These are phyloP conservation scores for Jacaranda mimosifolia DNA, from an alignment of 257 asterid species.

Conservation along the genomic window DNA sequence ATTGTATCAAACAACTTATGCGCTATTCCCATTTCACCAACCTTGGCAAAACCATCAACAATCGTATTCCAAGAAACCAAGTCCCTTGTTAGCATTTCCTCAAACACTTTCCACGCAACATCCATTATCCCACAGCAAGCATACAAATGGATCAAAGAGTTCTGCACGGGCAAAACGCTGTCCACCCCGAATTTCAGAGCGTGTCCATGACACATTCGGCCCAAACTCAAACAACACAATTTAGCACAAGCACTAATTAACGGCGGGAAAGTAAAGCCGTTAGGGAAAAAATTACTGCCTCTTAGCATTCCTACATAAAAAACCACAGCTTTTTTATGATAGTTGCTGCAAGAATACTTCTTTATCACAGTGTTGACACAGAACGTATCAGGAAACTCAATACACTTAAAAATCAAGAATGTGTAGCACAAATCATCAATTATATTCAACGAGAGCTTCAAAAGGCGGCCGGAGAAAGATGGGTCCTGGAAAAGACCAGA, in stretches of 20 bases:
- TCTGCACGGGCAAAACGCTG: slow-evolving; percentile 61
- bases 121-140: slow-evolving; percentile 54
- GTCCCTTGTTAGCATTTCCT: slow-evolving; percentile 60
- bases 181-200: slow-evolving; percentile 70
- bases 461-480: slow-evolving; percentile 68
- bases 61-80: slow-evolving; percentile 71
- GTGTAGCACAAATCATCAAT: slow-evolving; percentile 50
- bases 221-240: slow-evolving; percentile 53
- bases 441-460: slow-evolving; percentile 53
- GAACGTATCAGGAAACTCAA: slow-evolving; percentile 64
- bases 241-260: slow-evolving; percentile 71
- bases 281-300: slow-evolving; percentile 57
- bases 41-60: slow-evolving; percentile 53
- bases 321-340: slow-evolving; percentile 49
- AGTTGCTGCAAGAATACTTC: slow-evolving; percentile 52
- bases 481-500: slow-evolving; percentile 65
- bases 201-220: slow-evolving; percentile 75
- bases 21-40: slow-evolving; percentile 62
- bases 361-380: slow-evolving; percentile 73
- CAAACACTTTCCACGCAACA: slow-evolving; percentile 50
- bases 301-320: slow-evolving; percentile 66
- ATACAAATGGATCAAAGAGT: slow-evolving; percentile 69
- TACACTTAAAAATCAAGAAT: slow-evolving; percentile 53
- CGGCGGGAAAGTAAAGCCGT: slow-evolving; percentile 71
- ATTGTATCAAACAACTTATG: slow-evolving; percentile 67